Evolutionary conservation across 257 asterid species (phyloP), one percentile per base, ranked within the genome.

Genomic region (Fraxinus pennsylvanica): DNA sequence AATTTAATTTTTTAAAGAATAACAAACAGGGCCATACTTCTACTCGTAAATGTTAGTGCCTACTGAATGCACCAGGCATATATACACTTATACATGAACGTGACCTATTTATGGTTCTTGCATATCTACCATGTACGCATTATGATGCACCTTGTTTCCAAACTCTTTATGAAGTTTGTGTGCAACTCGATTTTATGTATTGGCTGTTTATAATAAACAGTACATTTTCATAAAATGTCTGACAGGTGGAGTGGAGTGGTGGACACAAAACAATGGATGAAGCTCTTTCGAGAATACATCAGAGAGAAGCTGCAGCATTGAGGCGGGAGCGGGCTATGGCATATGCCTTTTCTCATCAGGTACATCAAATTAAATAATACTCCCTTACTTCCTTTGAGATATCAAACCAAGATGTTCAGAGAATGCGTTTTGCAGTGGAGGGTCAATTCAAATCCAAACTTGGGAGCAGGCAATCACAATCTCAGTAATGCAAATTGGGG

Each of bases 321-420:
- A 95, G 82, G 86, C 91, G 98, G 52, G 97, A 95, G 80, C 89
- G 99, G 73, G 91, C 98, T 25, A 85, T 93, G 97, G 97, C 99
- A 3, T 95, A 95, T 77, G 97, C 99, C 66, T 95, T 91, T 79
- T 81, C 99, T 52, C 98, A 93, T 85, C 99, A 95, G 91, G 99
- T 91, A 21, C 36, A 76, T 76, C 45, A 66, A 63, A 22, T 17
- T 22, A 65, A 39, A 9, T 25, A 27, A 6, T 9, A n/a, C 39
- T 54, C 19, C 57, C 35, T 2, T 4, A 38, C 19, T 74, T 78
- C n/a, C 1, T 43, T 57, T 73, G 45, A 66, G 1, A 72, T 74
- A 71, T 45, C 45, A 25, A 15, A 39, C 65, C 43, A 57, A 71
- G 35, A 29, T 19, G 73, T 13, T 21, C 39, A 57, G 68, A 82